Evolutionary conservation across 2,329 filamentous ascomycete species (phyloP), one percentile per base, ranked within the genome.

Genomic region (Pestalotiopsis sp.): DNA sequence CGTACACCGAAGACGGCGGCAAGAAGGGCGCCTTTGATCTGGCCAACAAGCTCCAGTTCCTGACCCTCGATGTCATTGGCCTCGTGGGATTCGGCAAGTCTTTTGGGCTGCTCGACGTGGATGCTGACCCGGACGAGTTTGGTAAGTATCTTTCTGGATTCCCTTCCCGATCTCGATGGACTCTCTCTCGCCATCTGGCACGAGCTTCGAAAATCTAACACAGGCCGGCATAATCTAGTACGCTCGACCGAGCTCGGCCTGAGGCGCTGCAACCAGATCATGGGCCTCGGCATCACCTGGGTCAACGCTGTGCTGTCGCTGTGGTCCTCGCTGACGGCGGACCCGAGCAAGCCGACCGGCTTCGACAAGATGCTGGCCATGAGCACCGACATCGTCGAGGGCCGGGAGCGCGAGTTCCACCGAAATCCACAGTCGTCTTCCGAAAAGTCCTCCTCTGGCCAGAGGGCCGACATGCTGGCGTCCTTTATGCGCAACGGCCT

Each of bases 11-110:
- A 17, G 75, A 75, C 5, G 76, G 55, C 38, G 23, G 58, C 12
- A 60, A 38, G n/a, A 14, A 23, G 5, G 58, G 58, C 71, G 38
- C 79, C 23, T 76, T 85, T 74, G 83, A 87, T 69, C 71, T 86
- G 61, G 80, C 79, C 5, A 74, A 74, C 14, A 80, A 81, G 36
- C 78, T 81, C 7, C 81, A 84, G 45, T 85, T 79, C 75, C 81
- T 86, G 66, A 85, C 84, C 1, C 74, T 87, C 2, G 85, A 87
- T 68, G 81, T 85, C 14, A 84, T 87, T 61, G 84, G 80, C 52
- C 79, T 80, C 49, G 69, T 87, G 13, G 82, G 82, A 2, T 82
- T 86, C 20, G 84, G 85, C 17, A 71, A 80, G 45, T 74, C 78
- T 2, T 85, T 85, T 69, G 83, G 83, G n/a, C 82, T 81, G 68